These are phyloP conservation scores for Plasmodium knowlesi DNA, from an alignment of 169 alveolate species.

Conservation along the genomic window DNA sequence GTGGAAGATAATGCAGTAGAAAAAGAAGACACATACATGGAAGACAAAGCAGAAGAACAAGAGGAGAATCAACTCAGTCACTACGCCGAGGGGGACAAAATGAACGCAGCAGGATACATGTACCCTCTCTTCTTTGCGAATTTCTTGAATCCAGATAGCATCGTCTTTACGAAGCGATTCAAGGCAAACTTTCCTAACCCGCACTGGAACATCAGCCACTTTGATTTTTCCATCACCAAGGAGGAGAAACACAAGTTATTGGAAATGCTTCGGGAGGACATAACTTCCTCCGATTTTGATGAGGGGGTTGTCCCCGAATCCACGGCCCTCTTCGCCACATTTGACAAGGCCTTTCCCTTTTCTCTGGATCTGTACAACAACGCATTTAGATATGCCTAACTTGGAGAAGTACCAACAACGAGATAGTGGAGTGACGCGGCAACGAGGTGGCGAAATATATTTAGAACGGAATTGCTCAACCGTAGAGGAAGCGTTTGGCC, in stretches of 20 bases:
- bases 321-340: not conserved
- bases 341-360: constrained; percentile 10
- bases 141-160: constrained; percentile 40
- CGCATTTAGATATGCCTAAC: not conserved
- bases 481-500: constrained; percentile 38
- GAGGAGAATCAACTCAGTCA: not conserved
- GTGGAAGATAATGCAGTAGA: not conserved
- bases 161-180: constrained; percentile 43
- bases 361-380: constrained; percentile 38
- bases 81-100: constrained; percentile 4
- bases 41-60: not conserved
- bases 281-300: not conserved
- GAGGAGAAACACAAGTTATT: constrained; percentile 22
- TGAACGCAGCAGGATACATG: not conserved
- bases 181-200: constrained; percentile 28
- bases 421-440: not conserved
- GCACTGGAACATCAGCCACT: constrained; percentile 30
- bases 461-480: not conserved
- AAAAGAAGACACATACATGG: not conserved
- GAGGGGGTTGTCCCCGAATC: not conserved
- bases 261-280: constrained; percentile 38
- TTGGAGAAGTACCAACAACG: not conserved
- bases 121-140: constrained; percentile 48
- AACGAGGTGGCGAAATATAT: not conserved
- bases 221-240: constrained; percentile 5